phyloP scores from a whole-genome alignment of 169 alveolate genomes.

The Plasmodium fragile region DNA sequence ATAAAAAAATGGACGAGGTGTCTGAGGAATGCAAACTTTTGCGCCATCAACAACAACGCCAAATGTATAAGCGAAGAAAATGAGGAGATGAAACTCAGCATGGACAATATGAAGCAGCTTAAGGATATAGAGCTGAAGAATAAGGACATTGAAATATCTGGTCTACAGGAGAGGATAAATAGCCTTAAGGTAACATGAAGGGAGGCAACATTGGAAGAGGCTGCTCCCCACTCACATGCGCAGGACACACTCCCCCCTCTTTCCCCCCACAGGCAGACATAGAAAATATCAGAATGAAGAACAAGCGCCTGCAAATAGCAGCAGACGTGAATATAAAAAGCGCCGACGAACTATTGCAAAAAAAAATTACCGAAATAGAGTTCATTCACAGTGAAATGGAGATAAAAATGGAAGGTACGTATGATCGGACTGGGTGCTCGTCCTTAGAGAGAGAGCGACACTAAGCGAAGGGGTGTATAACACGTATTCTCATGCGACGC shows the following conservation, averaged over 20 bases:
- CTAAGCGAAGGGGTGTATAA: background rate
- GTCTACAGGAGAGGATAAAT: conserved; percentile 12
- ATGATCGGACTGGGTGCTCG: background rate
- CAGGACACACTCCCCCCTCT: background rate
- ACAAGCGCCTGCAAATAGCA: conserved; percentile 49
- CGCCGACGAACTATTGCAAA: conserved; percentile 52
- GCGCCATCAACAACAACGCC: conserved; percentile 8
- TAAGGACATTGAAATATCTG: conserved; percentile 36
- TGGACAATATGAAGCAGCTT: conserved; percentile 14
- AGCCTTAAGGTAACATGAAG: conserved; percentile 19
- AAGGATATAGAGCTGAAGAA: conserved; percentile 45
- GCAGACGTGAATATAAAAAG: conserved; percentile 54
- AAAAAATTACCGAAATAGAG: conserved; percentile 42
- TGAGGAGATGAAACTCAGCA: conserved; percentile 29
- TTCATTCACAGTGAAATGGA: conserved; percentile 20
- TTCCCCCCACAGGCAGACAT: background rate
- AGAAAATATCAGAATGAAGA: conserved; percentile 39
- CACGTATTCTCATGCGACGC: background rate
- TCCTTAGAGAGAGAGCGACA: background rate
- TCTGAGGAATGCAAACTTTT: conserved; percentile 22
- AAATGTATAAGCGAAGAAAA: conserved; percentile 35
- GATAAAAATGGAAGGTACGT: conserved; percentile 42
- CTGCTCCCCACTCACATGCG: background rate
- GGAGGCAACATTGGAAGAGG: background rate
- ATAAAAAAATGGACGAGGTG: conserved; percentile 32